Conservation (phyloP, 441 rosid genomes). For the Mallotus repandus region DNA sequence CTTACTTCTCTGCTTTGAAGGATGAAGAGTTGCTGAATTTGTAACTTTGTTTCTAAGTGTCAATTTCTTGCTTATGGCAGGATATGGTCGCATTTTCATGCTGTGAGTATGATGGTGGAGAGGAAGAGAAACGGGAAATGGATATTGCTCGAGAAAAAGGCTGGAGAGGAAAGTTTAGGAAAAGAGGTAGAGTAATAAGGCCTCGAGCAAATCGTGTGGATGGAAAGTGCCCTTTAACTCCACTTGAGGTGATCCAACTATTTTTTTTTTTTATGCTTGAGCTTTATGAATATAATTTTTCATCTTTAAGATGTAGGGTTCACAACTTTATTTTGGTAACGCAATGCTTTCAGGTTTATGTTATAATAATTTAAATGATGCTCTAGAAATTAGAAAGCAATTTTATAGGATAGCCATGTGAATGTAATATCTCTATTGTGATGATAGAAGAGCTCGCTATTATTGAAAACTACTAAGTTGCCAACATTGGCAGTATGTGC, state of each 20-base stretch:
- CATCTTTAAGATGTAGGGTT: background rate
- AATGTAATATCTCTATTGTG: background rate
- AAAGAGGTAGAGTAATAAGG: conserved; percentile 78
- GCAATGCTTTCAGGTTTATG: background rate
- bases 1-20: conserved; percentile 8
- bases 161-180: conserved; percentile 96
- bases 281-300: background rate
- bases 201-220: conserved; percentile 90
- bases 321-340: background rate
- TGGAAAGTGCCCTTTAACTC: conserved; percentile 93
- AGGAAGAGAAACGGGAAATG: conserved; percentile 87
- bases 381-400: background rate
- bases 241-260: conserved; percentile 63
- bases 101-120: conserved; percentile 96
- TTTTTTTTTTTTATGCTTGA: background rate
- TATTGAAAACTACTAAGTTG: background rate
- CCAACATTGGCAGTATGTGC: too few relatives aligned
- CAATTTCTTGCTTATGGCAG: conserved; percentile 33
- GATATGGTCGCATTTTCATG: conserved; percentile 99
- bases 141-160: conserved; percentile 88
- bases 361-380: background rate
- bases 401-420: too few relatives aligned
- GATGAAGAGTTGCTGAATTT: background rate
- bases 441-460: background rate
- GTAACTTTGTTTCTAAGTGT: conserved; percentile 13